A percentile compares a stretch with the other conserved stretches of the same genome.
These are phyloP conservation scores for Globisporangium cederbergense DNA, from an alignment of 352 stramenopile species.

Conservation along the genomic window DNA sequence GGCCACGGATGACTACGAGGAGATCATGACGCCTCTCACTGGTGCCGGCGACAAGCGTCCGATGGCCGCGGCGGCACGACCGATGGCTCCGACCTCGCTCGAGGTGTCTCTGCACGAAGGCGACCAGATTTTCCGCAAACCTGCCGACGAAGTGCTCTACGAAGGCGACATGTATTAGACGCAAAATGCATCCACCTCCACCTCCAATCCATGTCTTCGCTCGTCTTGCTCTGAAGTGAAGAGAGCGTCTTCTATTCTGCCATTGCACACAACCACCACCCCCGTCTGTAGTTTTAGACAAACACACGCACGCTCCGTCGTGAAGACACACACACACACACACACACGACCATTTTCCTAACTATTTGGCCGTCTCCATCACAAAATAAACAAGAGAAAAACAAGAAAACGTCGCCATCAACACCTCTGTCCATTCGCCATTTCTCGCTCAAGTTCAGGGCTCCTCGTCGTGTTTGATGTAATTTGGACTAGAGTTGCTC, in stretches of 20 bases:
- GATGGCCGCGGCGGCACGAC: conserved; percentile 44
- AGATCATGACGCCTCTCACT: conserved; percentile 88
- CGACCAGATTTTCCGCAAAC: conserved; percentile 87
- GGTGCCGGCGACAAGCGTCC: conserved; percentile 59
- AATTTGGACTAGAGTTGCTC: conserved; percentile 10
- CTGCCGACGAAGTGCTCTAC: conserved; percentile 80
- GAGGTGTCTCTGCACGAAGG: conserved; percentile 86
- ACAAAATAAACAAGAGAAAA: conserved; percentile 4
- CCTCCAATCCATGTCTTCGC: not conserved
- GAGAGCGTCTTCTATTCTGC: not conserved
- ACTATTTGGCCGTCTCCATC: conserved; percentile 2
- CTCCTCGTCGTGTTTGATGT: not conserved
- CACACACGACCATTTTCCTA: conserved; percentile 1
- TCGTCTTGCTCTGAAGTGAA: not conserved
- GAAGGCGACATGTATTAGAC: conserved; percentile 88
- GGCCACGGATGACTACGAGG: conserved; percentile 86
- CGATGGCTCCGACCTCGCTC: conserved; percentile 59
- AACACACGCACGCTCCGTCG: not conserved
- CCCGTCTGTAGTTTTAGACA: conserved; percentile 23
- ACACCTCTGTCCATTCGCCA: not conserved
- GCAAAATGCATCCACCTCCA: conserved; percentile 1
- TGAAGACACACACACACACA: conserved; percentile 6
- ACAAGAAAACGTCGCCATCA: not conserved
- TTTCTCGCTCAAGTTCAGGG: not conserved
- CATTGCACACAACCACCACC: not conserved